Percentiles rank a stretch among this genome's conserved stretches.
Conservation (phyloP, 2,329 filamentous ascomycete species). For the Grosmannia penicillata region DNA sequence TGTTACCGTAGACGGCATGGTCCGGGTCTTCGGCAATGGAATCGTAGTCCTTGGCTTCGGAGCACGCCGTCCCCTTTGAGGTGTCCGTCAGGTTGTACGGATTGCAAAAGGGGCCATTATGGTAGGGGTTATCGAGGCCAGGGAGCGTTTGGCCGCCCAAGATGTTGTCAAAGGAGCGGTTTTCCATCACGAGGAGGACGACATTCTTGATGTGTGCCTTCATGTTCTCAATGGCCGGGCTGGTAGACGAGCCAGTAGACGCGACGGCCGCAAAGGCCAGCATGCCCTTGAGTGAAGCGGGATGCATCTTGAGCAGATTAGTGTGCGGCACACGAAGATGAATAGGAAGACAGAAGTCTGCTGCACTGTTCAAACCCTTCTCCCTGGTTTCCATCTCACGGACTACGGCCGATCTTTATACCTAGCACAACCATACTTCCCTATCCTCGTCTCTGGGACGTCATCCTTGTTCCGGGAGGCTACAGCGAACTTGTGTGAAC, state of each 20-base stretch:
- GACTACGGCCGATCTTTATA: too few species aligned
- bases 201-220: slow-evolving; percentile 30
- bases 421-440: too few species aligned
- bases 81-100: slow-evolving; percentile 19
- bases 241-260: background rate
- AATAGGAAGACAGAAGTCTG: background rate
- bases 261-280: slow-evolving; percentile 5
- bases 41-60: slow-evolving; percentile 21
- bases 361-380: background rate
- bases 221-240: slow-evolving; percentile 12
- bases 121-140: slow-evolving; percentile 25
- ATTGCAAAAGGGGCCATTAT: slow-evolving; percentile 26
- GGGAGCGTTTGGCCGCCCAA: slow-evolving; percentile 23
- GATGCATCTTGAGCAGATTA: slow-evolving; percentile 2
- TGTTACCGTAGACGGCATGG: slow-evolving; percentile 26
- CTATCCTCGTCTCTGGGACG: too few species aligned
- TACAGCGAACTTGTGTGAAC: too few species aligned
- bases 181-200: slow-evolving; percentile 30
- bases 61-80: slow-evolving; percentile 14
- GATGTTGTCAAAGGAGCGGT: slow-evolving; percentile 28
- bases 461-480: too few species aligned
- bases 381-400: too few species aligned
- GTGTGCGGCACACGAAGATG: background rate
- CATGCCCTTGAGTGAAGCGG: background rate
- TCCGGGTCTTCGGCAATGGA: slow-evolving; percentile 25